phyloP scores from a whole-genome alignment of 31 red algal genomes.

The Odonthalia washingtoniensis region DNA sequence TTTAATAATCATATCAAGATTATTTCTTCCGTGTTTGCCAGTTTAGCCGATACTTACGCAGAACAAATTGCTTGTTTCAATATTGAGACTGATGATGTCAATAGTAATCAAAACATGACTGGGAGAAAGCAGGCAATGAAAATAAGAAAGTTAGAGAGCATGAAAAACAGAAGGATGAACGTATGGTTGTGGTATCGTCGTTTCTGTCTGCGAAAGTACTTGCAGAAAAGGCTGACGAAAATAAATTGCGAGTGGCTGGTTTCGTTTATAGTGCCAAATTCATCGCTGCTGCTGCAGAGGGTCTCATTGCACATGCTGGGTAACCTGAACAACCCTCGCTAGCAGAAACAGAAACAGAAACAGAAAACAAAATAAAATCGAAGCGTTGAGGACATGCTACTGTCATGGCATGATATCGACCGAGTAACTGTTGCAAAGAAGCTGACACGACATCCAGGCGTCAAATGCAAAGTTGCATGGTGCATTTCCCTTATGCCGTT shows the following conservation, averaged over 20 bases:
- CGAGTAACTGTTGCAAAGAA: constrained; percentile 52
- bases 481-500: constrained; percentile 85
- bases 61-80: constrained; percentile 27
- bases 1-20: constrained; percentile 88
- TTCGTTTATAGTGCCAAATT: constrained; percentile 94
- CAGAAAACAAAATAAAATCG: too few relatives aligned
- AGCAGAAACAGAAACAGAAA: too few relatives aligned
- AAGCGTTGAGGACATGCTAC: constrained; percentile 69
- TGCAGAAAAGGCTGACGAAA: constrained; percentile 53
- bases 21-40: constrained; percentile 71
- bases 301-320: constrained; percentile 4
- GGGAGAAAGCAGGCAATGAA: too few relatives aligned
- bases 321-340: too few relatives aligned
- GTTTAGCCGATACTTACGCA: constrained; percentile 59
- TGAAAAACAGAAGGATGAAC: too few relatives aligned
- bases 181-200: too few relatives aligned
- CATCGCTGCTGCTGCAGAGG: constrained; percentile 57
- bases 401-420: constrained; percentile 38
- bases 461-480: constrained; percentile 91
- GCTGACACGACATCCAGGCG: constrained; percentile 66
- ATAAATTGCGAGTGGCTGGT: constrained; percentile 67
- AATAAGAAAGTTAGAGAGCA: too few relatives aligned
- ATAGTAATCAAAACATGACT: too few relatives aligned
- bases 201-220: constrained; percentile 74
- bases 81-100: constrained; percentile 21